Percentiles rank a stretch among this genome's conserved stretches.
These are phyloP conservation scores for Penicillium dipodomyicola DNA, from an alignment of 495 filamentous ascomycete species.

Conservation along the genomic window DNA sequence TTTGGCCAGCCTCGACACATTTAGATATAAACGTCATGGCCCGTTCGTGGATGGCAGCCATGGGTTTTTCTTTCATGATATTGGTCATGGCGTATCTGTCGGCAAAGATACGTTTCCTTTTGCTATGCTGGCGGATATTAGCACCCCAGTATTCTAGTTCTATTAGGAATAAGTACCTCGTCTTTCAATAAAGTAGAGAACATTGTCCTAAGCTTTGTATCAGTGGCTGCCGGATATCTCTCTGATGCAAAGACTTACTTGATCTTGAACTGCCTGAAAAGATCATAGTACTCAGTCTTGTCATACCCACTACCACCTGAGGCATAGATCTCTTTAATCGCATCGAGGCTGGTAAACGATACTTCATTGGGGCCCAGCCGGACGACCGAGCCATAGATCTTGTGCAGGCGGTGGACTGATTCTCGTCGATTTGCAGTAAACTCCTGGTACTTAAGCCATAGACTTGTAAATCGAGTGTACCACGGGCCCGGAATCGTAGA, in stretches of 20 bases:
- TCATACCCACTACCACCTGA: constrained; percentile 65
- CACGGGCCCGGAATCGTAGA: constrained; percentile 51
- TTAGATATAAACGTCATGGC: constrained; percentile 51
- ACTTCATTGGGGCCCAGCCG: constrained; percentile 60
- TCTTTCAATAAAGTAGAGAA: constrained; percentile 59
- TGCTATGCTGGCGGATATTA: constrained; percentile 49
- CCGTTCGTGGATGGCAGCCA: constrained; percentile 54
- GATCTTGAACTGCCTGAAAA: constrained; percentile 57
- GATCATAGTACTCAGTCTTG: constrained; percentile 65
- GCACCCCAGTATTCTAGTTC: not conserved
- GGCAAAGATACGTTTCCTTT: constrained; percentile 58
- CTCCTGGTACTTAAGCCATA: constrained; percentile 56
- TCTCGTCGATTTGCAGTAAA: constrained; percentile 52
- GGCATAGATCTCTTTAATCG: constrained; percentile 65
- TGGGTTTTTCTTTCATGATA: constrained; percentile 50
- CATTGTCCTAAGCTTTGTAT: constrained; percentile 47
- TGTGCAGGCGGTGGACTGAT: constrained; percentile 56
- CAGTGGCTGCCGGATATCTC: constrained; percentile 3
- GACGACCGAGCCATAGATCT: constrained; percentile 55
- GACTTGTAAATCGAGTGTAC: constrained; percentile 51
- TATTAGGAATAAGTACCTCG: constrained; percentile 31
- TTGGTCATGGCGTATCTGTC: constrained; percentile 68
- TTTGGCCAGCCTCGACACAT: constrained; percentile 39
- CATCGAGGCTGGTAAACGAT: constrained; percentile 55
- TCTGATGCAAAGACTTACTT: constrained; percentile 35